Evolutionary conservation across 306 rosid species (phyloP).

Genomic region (Cucumis melo): DNA sequence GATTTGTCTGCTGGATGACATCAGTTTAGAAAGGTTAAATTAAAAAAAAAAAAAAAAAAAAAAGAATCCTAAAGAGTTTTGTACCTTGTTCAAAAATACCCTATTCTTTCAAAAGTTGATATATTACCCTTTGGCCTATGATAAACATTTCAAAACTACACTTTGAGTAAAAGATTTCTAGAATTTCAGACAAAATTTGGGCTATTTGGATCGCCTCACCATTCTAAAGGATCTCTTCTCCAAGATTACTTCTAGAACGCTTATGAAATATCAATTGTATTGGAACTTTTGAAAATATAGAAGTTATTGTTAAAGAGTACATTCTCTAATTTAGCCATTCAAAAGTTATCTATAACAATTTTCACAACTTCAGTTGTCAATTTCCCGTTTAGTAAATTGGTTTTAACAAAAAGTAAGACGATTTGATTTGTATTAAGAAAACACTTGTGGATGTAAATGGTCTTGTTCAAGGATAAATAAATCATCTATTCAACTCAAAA

Average conservation of each 20-base stretch:
- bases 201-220: too few species aligned
- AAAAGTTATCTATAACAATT: too few species aligned
- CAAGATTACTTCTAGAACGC: too few species aligned
- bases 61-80: background rate
- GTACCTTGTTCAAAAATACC: background rate
- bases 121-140: background rate
- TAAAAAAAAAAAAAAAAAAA: too few species aligned
- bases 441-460: background rate
- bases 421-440: background rate
- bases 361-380: background rate
- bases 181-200: too few species aligned
- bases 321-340: too few species aligned
- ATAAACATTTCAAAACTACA: background rate
- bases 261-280: too few species aligned
- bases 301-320: too few species aligned
- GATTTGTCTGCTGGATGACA: background rate
- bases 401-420: background rate
- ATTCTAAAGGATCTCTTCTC: too few species aligned
- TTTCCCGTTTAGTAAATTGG: background rate
- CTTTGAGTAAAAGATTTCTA: background rate
- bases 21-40: background rate
- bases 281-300: too few species aligned
- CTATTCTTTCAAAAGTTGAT: background rate
- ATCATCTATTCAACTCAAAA: slow-evolving; percentile 3
- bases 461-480: background rate